These are phyloP conservation scores for Brachypodium distachyon DNA, from an alignment of 202 grass and related monocot genomes.

Conservation along the genomic window DNA sequence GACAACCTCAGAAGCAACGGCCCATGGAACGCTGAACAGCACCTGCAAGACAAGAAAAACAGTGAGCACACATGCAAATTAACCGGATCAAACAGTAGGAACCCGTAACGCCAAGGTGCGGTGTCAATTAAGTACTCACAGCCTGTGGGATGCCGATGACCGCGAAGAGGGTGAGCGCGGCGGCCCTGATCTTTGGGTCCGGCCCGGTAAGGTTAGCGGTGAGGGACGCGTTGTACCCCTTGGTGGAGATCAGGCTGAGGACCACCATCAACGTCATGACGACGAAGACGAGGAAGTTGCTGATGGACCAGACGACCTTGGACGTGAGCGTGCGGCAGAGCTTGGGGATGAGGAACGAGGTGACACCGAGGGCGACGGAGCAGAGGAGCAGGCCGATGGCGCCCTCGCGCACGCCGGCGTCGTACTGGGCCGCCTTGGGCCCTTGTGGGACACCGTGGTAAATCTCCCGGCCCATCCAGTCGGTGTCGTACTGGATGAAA, in stretches of 20 bases:
- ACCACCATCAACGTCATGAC: constrained; percentile 33
- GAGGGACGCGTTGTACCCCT: constrained; percentile 27
- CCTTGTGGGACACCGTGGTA: constrained; percentile 67
- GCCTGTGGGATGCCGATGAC: constrained; percentile 76
- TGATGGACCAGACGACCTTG: constrained; percentile 62
- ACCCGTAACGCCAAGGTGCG: no score
- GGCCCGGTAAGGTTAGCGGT: constrained; percentile 19
- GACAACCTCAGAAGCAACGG: constrained; percentile 54
- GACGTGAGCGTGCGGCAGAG: constrained; percentile 58
- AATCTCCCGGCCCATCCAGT: constrained; percentile 98
- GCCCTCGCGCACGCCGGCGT: constrained; percentile 68
- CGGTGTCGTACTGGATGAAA: constrained; percentile 86
- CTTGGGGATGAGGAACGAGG: constrained; percentile 59
- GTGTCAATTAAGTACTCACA: constrained; percentile 39
- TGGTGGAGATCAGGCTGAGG: constrained; percentile 47
- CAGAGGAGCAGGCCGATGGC: constrained; percentile 71
- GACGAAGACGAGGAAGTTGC: constrained; percentile 42
- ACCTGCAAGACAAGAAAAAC: constrained; percentile 33
- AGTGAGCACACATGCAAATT: background rate
- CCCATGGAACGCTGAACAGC: constrained; percentile 80
- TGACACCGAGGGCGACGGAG: constrained; percentile 44
- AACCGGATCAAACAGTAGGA: background rate
- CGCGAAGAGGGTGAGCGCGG: constrained; percentile 47
- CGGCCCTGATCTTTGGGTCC: constrained; percentile 22
- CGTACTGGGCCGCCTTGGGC: constrained; percentile 23